Evolutionary conservation across 371 early-diverging fungal genomes (phyloP), one percentile per base, ranked within the genome.

Genomic region (Catenaria anguillulae): DNA sequence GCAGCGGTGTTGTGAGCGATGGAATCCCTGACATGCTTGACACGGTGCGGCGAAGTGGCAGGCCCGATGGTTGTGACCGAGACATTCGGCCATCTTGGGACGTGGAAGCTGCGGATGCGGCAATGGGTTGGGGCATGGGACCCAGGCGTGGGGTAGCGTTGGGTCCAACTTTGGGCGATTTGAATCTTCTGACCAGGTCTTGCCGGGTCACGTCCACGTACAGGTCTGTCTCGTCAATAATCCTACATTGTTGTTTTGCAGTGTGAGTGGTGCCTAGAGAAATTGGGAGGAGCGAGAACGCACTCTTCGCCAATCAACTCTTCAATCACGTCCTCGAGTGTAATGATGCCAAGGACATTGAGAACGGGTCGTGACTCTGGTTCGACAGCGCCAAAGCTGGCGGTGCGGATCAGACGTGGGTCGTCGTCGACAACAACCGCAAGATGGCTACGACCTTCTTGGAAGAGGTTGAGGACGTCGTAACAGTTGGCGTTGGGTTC

Each of bases 321-420:
- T 71, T 97, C 96, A 65, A 97, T 90, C 17, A 97, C 90, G 70
- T 97, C 97, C 68, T 97, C 97, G 36, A 95, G 72, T 0, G 97
- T 97, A 54, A 97, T 86, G 13, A 95, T 88, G 12, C 97, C 97
- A n/a, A 95, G 74, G 60, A 64, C 66, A 19, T 67, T 55, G 1
- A 63, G 37, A 29, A 46, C 31, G 6, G 56, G 60, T 2, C 33
- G 62, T 0, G 63, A 55, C 37, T 33, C 55, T 24, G 33, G 33
- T 60, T 15, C 34, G 34, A 61, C 19, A 45, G 17, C 33, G 54
- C 48, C 61, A 50, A 34, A 36, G 33, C 17, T 21, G 17, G 48
- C 60, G 29, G 62, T 54, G 19, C 48, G 45, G 31, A 58, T 58
- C 48, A 21, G 46, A 60, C 31, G 35, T 35, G 4, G 45, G 29